phyloP scores from a whole-genome alignment of 2,329 filamentous ascomycete genomes.

The Colletotrichum destructivum region DNA sequence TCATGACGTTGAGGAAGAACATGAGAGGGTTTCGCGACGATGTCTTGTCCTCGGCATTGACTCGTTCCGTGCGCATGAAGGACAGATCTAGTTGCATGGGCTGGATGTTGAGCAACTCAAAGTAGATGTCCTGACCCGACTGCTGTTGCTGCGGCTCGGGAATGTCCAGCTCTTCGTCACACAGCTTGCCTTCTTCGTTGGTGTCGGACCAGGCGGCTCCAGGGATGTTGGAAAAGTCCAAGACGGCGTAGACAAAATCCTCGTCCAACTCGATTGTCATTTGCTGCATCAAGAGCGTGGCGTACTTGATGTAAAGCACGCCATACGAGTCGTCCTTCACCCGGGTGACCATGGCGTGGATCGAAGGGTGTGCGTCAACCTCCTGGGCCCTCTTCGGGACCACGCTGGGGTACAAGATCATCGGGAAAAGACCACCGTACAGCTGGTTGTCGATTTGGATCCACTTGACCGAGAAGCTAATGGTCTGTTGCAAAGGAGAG shows the following conservation, averaged over 20 bases:
- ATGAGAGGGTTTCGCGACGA: slow-evolving; percentile 94
- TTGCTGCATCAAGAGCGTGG: slow-evolving; percentile 92
- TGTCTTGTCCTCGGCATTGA: slow-evolving; percentile 96
- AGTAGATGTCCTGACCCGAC: slow-evolving; percentile 94
- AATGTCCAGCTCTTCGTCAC: slow-evolving; percentile 90
- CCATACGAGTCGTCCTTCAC: slow-evolving; percentile 99
- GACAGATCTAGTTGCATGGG: slow-evolving; percentile 98
- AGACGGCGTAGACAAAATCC: slow-evolving; percentile 95
- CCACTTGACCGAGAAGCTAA: slow-evolving; percentile 95
- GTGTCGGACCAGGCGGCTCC: slow-evolving; percentile 87
- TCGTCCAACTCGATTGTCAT: slow-evolving; percentile 99
- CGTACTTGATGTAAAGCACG: slow-evolving; percentile 98
- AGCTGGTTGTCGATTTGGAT: slow-evolving; percentile 99
- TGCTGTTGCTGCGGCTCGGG: slow-evolving; percentile 91
- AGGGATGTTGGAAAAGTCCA: slow-evolving; percentile 95
- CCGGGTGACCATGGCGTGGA: slow-evolving; percentile 91
- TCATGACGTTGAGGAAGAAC: slow-evolving; percentile 99
- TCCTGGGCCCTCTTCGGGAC: slow-evolving; percentile 97
- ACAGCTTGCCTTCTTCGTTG: slow-evolving; percentile 86
- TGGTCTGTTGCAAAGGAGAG: slow-evolving; percentile 92
- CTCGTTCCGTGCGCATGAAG: slow-evolving; percentile 94
- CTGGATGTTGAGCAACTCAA: slow-evolving; percentile 95
- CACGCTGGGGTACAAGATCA: slow-evolving; percentile 96
- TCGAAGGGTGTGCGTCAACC: slow-evolving; percentile 94
- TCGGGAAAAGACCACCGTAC: slow-evolving; percentile 97